These are phyloP conservation scores for Pseudopithomyces chartarum DNA, from an alignment of 2,329 filamentous ascomycete species.

Conservation along the genomic window DNA sequence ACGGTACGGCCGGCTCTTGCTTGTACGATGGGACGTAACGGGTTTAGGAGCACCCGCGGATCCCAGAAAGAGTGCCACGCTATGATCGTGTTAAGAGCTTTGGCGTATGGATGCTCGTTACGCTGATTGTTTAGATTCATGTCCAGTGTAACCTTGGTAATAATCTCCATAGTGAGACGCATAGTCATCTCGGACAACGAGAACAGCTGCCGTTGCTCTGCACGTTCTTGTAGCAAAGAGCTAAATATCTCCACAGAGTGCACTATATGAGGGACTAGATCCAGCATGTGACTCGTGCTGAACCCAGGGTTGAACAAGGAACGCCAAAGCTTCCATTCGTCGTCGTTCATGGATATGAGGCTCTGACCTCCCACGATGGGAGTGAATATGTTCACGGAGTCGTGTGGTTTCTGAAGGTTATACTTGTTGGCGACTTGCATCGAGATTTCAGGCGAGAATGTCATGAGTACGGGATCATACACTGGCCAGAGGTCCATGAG, in stretches of 20 bases:
- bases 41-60: slow-evolving; percentile 10
- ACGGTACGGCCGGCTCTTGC: slow-evolving; percentile 8
- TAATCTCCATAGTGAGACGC: slow-evolving; percentile 18
- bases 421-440: too few relatives aligned
- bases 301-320: slow-evolving; percentile 25
- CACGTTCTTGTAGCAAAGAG: slow-evolving; percentile 5
- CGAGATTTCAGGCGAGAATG: too few relatives aligned
- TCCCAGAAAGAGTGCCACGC: slow-evolving; percentile 17
- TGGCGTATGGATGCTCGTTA: not conserved
- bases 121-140: slow-evolving; percentile 1
- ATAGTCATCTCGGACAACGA: slow-evolving; percentile 13
- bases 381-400: too few relatives aligned
- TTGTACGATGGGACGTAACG: slow-evolving; percentile 9
- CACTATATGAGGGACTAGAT: slow-evolving; percentile 22
- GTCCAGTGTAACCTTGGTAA: slow-evolving; percentile 10
- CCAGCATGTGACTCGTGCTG: slow-evolving; percentile 47
- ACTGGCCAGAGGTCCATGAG: too few relatives aligned
- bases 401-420: too few relatives aligned
- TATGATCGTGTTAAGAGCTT: slow-evolving; percentile 5
- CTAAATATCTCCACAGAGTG: slow-evolving; percentile 15
- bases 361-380: slow-evolving; percentile 18
- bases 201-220: slow-evolving; percentile 8
- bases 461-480: too few relatives aligned
- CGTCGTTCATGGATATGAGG: slow-evolving; percentile 20
- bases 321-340: slow-evolving; percentile 35